Evolutionary conservation across 2,329 filamentous ascomycete genomes (phyloP).

Genomic region (Lachnellula subtilissima): DNA sequence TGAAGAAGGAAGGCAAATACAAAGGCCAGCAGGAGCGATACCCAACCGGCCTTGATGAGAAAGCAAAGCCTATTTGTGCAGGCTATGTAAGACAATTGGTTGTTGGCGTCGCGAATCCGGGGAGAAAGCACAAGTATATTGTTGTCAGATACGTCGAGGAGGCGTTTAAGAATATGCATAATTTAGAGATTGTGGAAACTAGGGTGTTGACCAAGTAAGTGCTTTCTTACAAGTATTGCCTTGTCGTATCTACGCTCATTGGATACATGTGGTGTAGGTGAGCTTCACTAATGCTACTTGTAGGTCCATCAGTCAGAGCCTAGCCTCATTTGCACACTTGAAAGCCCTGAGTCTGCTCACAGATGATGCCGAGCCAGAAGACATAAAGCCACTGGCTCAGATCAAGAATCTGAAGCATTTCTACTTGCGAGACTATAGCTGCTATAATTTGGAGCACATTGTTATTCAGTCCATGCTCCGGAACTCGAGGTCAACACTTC

Average conservation of each 20-base stretch:
- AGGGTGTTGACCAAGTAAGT: constrained; percentile 1
- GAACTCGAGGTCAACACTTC: constrained; percentile 1
- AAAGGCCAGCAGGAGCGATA: constrained; percentile 3
- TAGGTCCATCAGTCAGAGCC: constrained; percentile 2
- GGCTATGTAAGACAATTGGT: neutral
- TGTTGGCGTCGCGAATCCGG: constrained; percentile 1
- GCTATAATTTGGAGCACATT: neutral
- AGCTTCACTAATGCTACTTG: neutral
- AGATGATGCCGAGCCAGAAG: neutral
- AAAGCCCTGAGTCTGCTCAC: constrained; percentile 1
- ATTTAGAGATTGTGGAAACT: constrained; percentile 6
- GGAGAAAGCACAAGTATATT: constrained; percentile 3
- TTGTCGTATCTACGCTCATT: neutral
- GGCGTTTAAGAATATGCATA: constrained; percentile 5
- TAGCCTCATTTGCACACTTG: constrained; percentile 2
- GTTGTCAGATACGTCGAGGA: constrained; percentile 6
- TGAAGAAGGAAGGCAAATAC: constrained; percentile 6
- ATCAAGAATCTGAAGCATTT: constrained; percentile 4
- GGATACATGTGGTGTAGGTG: neutral
- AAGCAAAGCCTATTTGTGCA: constrained; percentile 2
- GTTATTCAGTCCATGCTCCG: neutral
- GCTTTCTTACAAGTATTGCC: neutral
- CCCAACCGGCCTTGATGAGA: neutral
- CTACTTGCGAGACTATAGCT: neutral
- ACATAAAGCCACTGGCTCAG: neutral